These are phyloP conservation scores for Pythium brassicae DNA, from an alignment of 352 stramenopile species.

Conservation along the genomic window DNA sequence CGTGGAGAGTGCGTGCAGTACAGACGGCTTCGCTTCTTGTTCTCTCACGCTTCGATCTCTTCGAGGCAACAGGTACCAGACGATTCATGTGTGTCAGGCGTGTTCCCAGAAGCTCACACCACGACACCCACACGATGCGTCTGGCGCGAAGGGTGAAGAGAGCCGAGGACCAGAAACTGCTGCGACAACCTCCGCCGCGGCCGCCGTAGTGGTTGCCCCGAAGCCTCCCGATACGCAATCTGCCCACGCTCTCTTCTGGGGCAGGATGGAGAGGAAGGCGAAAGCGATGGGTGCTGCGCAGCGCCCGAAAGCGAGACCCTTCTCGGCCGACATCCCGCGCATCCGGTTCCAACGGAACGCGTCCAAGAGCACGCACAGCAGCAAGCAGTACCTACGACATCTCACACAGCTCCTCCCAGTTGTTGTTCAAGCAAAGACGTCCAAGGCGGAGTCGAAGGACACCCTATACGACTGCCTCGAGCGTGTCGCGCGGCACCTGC, in stretches of 20 bases:
- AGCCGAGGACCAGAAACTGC: not conserved
- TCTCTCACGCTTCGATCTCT: not conserved
- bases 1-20: not conserved
- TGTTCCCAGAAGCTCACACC: conserved; percentile 29
- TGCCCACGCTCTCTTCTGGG: conserved; percentile 36
- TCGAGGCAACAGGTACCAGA: conserved; percentile 30
- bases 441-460: conserved; percentile 7
- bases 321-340: conserved; percentile 14
- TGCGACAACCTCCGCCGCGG: not conserved
- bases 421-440: conserved; percentile 4
- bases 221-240: conserved; percentile 23
- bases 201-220: not conserved
- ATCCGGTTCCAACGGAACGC: conserved; percentile 25
- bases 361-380: conserved; percentile 27
- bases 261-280: conserved; percentile 20
- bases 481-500: conserved; percentile 34
- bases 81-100: conserved; percentile 30
- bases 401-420: conserved; percentile 24
- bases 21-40: not conserved
- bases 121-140: conserved; percentile 5
- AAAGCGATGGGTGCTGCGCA: conserved; percentile 1
- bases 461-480: conserved; percentile 25
- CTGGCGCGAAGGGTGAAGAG: not conserved
- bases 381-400: conserved; percentile 24
- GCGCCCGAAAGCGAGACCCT: conserved; percentile 16